phyloP scores from a whole-genome alignment of 306 rosid species.

The Medicago ruthenica region DNA sequence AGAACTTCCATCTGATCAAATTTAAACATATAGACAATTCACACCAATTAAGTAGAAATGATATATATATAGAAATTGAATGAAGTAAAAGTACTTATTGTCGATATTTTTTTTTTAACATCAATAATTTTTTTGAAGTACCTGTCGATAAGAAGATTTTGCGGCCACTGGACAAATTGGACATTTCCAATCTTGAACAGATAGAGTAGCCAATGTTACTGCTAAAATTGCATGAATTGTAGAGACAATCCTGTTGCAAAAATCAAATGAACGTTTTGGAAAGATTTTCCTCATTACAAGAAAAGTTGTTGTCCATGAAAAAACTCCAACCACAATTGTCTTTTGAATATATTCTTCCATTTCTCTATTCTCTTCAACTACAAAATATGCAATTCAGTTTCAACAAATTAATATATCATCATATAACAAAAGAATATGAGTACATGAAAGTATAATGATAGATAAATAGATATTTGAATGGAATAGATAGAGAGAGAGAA shows the following conservation, averaged over 20 bases:
- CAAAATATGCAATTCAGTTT: constrained; percentile 32
- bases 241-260: constrained; percentile 75
- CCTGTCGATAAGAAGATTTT: constrained; percentile 68
- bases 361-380: not conserved
- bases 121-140: too few species aligned
- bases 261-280: constrained; percentile 62
- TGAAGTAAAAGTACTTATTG: constrained; percentile 53
- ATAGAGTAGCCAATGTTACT: constrained; percentile 66
- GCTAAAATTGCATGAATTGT: constrained; percentile 71
- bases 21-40: constrained; percentile 10
- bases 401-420: not conserved
- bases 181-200: constrained; percentile 75
- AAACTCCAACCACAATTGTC: constrained; percentile 56
- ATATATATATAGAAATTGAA: not conserved
- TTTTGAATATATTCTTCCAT: constrained; percentile 58
- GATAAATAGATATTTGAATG: not conserved
- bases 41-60: not conserved
- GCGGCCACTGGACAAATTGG: constrained; percentile 73
- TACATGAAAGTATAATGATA: too few species aligned
- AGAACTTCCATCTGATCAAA: constrained; percentile 65
- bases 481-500: not conserved
- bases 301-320: constrained; percentile 76
- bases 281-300: constrained; percentile 50
- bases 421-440: not conserved
- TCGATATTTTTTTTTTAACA: too few species aligned